Evolutionary conservation across 306 rosid species (phyloP), one percentile per base, ranked within the genome.

Genomic region (peach (Prunus persica)): DNA sequence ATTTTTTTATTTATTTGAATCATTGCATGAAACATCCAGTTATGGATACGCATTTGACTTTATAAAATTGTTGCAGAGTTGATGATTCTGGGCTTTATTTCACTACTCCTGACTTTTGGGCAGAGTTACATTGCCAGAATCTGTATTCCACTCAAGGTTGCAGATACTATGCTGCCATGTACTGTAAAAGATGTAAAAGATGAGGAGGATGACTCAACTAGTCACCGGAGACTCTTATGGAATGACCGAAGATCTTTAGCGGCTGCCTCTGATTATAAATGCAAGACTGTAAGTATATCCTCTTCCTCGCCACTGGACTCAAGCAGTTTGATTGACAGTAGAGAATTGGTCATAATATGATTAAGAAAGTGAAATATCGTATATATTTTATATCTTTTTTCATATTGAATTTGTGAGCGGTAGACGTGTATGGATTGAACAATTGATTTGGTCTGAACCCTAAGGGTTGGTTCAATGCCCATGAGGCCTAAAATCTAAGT

Each of bases 1-100:
- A 1, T 67, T 49, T 41, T 5, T 11, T 25, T 65, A 1, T 18
- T 51, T 72, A 22, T 55, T 56, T 60, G 25, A 57, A 22, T 24
- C 57, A 67, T 46, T 19, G 50, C 24, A 22, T 19, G 30, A 49
- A 69, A 22, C 28, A 27, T 16, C 8, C 2, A 65, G 6, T 4
- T 60, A 20, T 18, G 30, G 57, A 43, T 65, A 56, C 43, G 13
- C 49, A 72, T 38, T 75, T 49, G 75, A 77, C 62, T 78, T 22
- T 60, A 30, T 25, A 38, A 78, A 38, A 76, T 58, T 66, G 38
- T 78, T 85, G 86, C 99, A 96, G 99, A 96, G 88, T 72, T 96
- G 93, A 96, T 96, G 99, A 72, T 96, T 87, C 81, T 96, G 25
- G 99, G 99, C 50, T 96, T 96, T 89, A 84, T 96, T 80, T 96